phyloP scores from a whole-genome alignment of 495 filamentous ascomycete species.

The Tuber brumale region DNA sequence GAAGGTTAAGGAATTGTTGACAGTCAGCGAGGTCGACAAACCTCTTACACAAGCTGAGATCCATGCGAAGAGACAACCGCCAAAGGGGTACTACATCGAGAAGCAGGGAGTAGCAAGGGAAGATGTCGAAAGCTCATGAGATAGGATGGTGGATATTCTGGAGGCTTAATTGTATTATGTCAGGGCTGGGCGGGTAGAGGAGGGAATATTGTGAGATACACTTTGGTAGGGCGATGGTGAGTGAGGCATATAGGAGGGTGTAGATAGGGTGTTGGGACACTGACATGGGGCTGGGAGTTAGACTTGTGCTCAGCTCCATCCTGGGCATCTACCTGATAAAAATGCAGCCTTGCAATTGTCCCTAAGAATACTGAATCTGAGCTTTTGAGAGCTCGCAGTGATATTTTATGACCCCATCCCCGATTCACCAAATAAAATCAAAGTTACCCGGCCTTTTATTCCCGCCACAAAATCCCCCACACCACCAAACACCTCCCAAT shows the following conservation, averaged over 20 bases:
- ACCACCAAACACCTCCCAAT: not conserved
- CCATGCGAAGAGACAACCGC: slow-evolving; percentile 64
- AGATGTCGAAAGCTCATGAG: not conserved
- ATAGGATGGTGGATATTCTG: not conserved
- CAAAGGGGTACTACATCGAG: slow-evolving; percentile 82
- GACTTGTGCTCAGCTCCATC: not conserved
- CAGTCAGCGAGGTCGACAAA: slow-evolving; percentile 72
- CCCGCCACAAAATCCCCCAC: not conserved
- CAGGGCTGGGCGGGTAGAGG: not conserved
- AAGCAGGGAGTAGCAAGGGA: slow-evolving; percentile 31
- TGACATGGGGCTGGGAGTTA: not conserved
- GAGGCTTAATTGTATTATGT: not conserved
- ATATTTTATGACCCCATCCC: not conserved
- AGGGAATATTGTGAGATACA: not conserved
- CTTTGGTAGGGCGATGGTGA: not conserved
- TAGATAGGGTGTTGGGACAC: not conserved
- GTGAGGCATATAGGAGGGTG: not conserved
- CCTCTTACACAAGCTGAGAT: slow-evolving; percentile 67
- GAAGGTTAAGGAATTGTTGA: slow-evolving; percentile 92
- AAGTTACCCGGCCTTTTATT: not conserved
- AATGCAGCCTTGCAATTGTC: not conserved
- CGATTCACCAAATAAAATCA: not conserved
- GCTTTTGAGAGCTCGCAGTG: not conserved
- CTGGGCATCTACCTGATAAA: not conserved
- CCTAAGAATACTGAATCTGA: not conserved